These are phyloP conservation scores for Mollisia scopiformis DNA, from an alignment of 2,329 filamentous ascomycete genomes.

Conservation along the genomic window DNA sequence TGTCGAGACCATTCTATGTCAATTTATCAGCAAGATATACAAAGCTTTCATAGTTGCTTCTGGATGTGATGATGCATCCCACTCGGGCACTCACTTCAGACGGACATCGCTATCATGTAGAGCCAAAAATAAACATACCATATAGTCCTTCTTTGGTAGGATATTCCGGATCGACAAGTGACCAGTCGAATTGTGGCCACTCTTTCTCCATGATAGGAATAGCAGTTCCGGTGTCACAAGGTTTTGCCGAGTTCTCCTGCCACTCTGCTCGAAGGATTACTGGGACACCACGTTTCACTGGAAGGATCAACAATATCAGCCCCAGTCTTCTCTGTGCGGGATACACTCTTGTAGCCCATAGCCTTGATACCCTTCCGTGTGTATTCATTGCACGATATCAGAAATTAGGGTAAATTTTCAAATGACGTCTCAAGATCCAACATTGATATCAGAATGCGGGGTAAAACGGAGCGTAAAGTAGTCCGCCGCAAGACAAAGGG, in stretches of 20 bases:
- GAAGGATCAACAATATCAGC: neutral
- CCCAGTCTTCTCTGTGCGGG: neutral
- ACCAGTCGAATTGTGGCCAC: conserved; percentile 39
- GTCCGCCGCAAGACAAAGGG: too few species aligned
- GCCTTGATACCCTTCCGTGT: too few species aligned
- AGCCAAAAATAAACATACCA: neutral
- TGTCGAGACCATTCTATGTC: conserved; percentile 17
- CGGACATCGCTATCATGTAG: neutral
- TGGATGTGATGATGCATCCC: too few species aligned
- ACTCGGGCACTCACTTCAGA: conserved; percentile 1
- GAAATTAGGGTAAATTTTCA: too few species aligned
- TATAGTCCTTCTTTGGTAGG: conserved; percentile 36
- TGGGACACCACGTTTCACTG: conserved; percentile 30
- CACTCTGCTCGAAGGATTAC: conserved; percentile 34
- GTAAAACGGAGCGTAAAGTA: too few species aligned
- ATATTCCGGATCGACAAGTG: conserved; percentile 33
- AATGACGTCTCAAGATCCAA: too few species aligned
- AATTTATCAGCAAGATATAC: neutral
- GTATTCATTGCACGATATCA: too few species aligned
- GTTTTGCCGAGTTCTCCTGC: conserved; percentile 37
- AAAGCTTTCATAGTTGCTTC: neutral
- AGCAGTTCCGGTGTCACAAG: conserved; percentile 35
- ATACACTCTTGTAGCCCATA: neutral
- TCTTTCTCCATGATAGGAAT: conserved; percentile 32
- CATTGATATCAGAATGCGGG: too few species aligned